phyloP scores from a whole-genome alignment of 1,284 basidiomycete genomes.

The Pseudozyma tsukubaensis region DNA sequence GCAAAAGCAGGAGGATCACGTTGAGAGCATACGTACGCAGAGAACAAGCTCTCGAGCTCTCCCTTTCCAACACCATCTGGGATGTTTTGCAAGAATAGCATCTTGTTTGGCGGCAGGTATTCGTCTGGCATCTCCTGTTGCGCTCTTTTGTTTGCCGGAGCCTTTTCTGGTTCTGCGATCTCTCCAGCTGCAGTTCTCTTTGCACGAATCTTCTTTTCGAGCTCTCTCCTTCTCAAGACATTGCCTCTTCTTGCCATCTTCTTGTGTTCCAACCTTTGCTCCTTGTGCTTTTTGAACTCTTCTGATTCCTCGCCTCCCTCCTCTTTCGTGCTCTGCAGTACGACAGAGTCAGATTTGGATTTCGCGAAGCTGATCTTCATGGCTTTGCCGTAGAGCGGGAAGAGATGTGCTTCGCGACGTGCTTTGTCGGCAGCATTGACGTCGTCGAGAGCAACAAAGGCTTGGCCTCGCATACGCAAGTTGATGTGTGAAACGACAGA shows the following conservation, averaged over 20 bases:
- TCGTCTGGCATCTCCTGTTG: conserved; percentile 86
- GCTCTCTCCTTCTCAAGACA: conserved; percentile 40
- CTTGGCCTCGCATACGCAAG: conserved; percentile 96
- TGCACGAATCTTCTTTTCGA: conserved; percentile 51
- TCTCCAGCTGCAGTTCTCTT: conserved; percentile 51
- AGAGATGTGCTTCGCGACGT: conserved; percentile 88
- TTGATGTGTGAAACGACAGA: conserved; percentile 93
- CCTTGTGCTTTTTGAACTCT: conserved; percentile 74
- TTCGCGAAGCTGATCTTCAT: conserved; percentile 87
- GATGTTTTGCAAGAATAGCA: conserved; percentile 86
- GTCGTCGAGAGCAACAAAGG: conserved; percentile 90
- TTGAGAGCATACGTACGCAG: conserved; percentile 56
- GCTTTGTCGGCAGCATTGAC: conserved; percentile 86
- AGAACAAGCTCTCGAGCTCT: conserved; percentile 61
- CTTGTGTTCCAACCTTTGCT: conserved; percentile 50
- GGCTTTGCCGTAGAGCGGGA: conserved; percentile 95
- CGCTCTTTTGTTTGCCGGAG: conserved; percentile 37
- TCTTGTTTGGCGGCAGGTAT: conserved; percentile 98
- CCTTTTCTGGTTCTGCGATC: conserved; percentile 31
- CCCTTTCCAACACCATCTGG: conserved; percentile 54
- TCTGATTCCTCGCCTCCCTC: conserved; percentile 31
- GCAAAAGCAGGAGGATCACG: too few species aligned
- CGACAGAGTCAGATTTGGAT: conserved; percentile 87
- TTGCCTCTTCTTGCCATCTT: conserved; percentile 55
- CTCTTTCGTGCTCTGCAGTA: conserved; percentile 68